A percentile compares a stretch with the other conserved stretches of the same genome.
Evolutionary conservation across 768 basidiomycete species (phyloP).

Genomic region (Gymnopilus dilepis): DNA sequence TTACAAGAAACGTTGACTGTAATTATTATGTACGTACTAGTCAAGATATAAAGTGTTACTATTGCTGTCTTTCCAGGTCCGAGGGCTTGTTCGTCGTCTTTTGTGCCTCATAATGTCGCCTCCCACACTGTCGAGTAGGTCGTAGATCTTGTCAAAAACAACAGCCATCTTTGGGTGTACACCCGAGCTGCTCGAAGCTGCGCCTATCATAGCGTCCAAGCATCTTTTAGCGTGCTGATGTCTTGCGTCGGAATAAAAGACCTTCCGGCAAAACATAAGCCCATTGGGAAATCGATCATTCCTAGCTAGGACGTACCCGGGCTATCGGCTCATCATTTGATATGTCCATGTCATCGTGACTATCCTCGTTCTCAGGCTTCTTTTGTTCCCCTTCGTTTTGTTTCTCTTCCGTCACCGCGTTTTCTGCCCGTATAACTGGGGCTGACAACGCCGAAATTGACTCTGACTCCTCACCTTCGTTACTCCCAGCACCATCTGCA

Average conservation of each 20-base stretch:
- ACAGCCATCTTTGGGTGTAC: constrained; percentile 5
- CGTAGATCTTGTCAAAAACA: not conserved
- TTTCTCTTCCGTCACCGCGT: not conserved
- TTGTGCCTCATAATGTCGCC: not conserved
- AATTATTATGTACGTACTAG: not conserved
- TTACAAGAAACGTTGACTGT: not conserved
- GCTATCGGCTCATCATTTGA: not conserved
- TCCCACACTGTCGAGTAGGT: not conserved
- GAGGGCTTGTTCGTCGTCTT: not conserved
- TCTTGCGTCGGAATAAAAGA: not conserved
- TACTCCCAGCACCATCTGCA: not conserved
- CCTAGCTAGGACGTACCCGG: not conserved
- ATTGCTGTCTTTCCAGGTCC: not conserved
- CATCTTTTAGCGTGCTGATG: not conserved
- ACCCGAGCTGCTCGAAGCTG: not conserved
- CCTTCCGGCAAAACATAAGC: not conserved
- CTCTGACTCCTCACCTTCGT: too few species aligned
- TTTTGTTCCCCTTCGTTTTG: not conserved
- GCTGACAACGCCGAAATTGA: too few species aligned
- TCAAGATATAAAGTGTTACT: not conserved
- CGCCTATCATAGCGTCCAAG: constrained; percentile 1
- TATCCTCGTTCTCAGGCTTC: not conserved
- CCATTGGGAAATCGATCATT: not conserved
- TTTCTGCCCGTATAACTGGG: not conserved
- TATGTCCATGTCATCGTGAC: not conserved